Conservation (phyloP, 2,329 filamentous ascomycete genomes). For the Diaporthe vexans region DNA sequence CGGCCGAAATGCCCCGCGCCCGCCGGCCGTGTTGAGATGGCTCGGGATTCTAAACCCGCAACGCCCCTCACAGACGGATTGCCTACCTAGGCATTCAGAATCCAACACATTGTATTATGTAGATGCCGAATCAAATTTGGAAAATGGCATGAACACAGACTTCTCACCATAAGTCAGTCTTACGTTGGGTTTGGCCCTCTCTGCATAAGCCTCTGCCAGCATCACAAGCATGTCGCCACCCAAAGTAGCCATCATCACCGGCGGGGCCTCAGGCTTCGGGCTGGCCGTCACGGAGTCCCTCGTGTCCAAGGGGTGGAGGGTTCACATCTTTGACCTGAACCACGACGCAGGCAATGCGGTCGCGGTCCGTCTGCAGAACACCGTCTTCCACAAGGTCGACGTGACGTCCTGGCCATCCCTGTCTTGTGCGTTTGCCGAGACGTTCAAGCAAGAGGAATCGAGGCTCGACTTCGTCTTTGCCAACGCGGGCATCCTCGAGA, state of each 20-base stretch:
- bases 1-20: neutral
- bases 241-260: conserved; percentile 19
- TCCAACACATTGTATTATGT: too few species aligned
- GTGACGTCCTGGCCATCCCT: conserved; percentile 8
- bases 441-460: neutral
- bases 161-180: neutral
- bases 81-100: neutral
- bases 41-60: neutral
- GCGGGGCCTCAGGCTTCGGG: conserved; percentile 5
- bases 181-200: too few species aligned
- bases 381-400: neutral
- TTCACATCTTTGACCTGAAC: conserved; percentile 5
- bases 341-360: neutral
- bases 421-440: neutral
- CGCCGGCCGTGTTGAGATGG: neutral
- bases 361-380: neutral
- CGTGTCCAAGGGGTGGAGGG: neutral
- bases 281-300: conserved; percentile 14
- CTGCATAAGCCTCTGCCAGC: too few species aligned
- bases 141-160: too few species aligned
- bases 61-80: neutral
- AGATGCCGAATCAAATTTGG: accelerated
- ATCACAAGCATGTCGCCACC: neutral
- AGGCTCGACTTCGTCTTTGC: conserved; percentile 8
- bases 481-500: conserved; percentile 21